Conservation (phyloP, 148 eudicot genomes). For the Silene latifolia region DNA sequence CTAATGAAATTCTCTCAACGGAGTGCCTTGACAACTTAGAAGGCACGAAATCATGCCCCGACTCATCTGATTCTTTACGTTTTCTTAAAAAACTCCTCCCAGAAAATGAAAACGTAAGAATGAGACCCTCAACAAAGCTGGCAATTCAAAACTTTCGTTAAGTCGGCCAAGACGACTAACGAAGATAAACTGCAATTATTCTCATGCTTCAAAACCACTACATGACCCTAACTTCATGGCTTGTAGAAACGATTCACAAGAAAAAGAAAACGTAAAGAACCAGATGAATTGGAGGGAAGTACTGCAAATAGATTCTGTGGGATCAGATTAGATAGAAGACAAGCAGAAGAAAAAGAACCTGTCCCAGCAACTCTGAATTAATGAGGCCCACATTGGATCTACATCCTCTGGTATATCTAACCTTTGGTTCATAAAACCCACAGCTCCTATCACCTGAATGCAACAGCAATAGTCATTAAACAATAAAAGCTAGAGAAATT, state of each 20-base stretch:
- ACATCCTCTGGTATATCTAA: slow-evolving; percentile 72
- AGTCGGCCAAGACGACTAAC: too few relatives aligned
- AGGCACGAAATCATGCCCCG: neutral
- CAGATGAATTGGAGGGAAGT: too few relatives aligned
- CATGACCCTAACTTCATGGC: too few relatives aligned
- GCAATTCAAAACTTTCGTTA: too few relatives aligned
- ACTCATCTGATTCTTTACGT: too few relatives aligned
- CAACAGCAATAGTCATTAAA: neutral
- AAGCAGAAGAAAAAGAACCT: slow-evolving; percentile 40
- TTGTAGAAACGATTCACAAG: too few relatives aligned
- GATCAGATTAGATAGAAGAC: neutral
- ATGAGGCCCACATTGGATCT: slow-evolving; percentile 67
- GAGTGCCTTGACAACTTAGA: neutral
- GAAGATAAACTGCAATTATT: too few relatives aligned
- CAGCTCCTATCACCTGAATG: slow-evolving; percentile 84
- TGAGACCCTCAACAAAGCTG: too few relatives aligned
- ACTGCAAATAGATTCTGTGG: neutral
- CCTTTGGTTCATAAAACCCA: slow-evolving; percentile 90
- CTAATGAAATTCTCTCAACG: neutral
- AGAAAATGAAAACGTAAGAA: too few relatives aligned
- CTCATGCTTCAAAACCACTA: too few relatives aligned
- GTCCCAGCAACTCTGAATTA: slow-evolving; percentile 81
- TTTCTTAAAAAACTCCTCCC: too few relatives aligned
- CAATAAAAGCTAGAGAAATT: neutral
- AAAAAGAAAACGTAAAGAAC: too few relatives aligned